phyloP scores from a whole-genome alignment of 768 basidiomycete genomes.

The Pulveroboletus sp. region DNA sequence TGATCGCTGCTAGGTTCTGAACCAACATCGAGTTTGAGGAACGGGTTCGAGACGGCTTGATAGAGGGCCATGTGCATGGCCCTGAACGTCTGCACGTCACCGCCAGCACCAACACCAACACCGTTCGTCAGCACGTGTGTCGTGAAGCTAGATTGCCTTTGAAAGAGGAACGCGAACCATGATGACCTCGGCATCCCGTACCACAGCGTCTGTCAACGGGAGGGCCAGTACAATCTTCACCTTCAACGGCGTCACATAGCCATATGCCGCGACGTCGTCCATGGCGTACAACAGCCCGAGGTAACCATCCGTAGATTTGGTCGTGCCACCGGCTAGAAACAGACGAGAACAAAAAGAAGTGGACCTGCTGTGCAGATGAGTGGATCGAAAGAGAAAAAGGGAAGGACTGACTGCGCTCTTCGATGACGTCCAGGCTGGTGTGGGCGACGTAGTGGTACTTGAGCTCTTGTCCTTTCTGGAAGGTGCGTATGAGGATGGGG shows the following conservation, averaged over 20 bases:
- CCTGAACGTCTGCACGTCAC: constrained; percentile 66
- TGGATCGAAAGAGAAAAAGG: background rate
- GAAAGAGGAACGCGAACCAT: constrained; percentile 44
- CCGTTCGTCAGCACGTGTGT: background rate
- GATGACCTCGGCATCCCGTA: constrained; percentile 74
- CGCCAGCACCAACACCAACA: background rate
- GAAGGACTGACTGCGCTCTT: constrained; percentile 71
- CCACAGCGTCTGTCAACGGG: constrained; percentile 74
- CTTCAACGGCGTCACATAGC: constrained; percentile 83
- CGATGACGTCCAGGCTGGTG: constrained; percentile 85
- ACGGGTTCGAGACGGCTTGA: constrained; percentile 78
- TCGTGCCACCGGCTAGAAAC: constrained; percentile 32
- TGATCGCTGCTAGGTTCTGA: constrained; percentile 48
- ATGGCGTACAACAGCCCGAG: constrained; percentile 84
- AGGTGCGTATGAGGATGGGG: constrained; percentile 70
- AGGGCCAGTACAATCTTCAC: constrained; percentile 83
- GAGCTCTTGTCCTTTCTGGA: constrained; percentile 55
- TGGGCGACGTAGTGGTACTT: constrained; percentile 93
- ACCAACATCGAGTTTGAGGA: constrained; percentile 60
- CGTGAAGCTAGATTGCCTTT: background rate
- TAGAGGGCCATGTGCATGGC: constrained; percentile 88
- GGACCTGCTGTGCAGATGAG: background rate
- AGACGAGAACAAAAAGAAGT: background rate
- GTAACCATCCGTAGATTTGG: constrained; percentile 73
- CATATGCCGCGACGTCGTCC: constrained; percentile 91